Evolutionary conservation across 345 rosid genomes (phyloP).

Genomic region (Raphanus sativus): DNA sequence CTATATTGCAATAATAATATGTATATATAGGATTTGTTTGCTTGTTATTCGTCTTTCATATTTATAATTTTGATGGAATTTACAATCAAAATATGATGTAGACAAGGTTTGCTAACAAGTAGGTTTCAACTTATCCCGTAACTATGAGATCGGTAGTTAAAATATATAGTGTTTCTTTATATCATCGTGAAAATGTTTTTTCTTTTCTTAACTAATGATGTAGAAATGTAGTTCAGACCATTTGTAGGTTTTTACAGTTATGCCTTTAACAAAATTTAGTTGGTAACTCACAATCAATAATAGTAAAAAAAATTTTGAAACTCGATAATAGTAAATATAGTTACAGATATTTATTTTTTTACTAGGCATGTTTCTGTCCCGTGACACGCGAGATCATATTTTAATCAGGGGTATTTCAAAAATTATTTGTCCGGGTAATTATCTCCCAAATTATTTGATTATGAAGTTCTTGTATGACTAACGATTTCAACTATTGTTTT

Average conservation of each 20-base stretch:
- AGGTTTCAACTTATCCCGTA: not conserved
- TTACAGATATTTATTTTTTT: not conserved
- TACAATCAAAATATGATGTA: not conserved
- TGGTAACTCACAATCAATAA: not conserved
- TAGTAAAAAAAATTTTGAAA: not conserved
- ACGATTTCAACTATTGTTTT: not conserved
- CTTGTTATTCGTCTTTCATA: not conserved
- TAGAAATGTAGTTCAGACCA: not conserved
- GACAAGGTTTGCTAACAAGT: not conserved
- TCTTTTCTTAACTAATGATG: not conserved
- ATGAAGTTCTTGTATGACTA: not conserved
- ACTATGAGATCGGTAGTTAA: not conserved
- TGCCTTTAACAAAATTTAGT: not conserved
- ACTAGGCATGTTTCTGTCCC: not conserved
- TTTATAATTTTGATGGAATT: not conserved
- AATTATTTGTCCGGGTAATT: not conserved
- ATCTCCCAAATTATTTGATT: not conserved
- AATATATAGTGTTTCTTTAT: not conserved
- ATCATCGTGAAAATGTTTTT: not conserved
- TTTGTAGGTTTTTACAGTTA: not conserved
- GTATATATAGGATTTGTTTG: not conserved
- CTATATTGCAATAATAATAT: not conserved
- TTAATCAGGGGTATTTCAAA: not conserved
- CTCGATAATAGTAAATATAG: not conserved
- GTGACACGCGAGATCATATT: not conserved